A percentile compares a stretch with the other conserved stretches of the same genome.
phyloP scores from a whole-genome alignment of 768 basidiomycete species.

The Pisolithus marmoratus region DNA sequence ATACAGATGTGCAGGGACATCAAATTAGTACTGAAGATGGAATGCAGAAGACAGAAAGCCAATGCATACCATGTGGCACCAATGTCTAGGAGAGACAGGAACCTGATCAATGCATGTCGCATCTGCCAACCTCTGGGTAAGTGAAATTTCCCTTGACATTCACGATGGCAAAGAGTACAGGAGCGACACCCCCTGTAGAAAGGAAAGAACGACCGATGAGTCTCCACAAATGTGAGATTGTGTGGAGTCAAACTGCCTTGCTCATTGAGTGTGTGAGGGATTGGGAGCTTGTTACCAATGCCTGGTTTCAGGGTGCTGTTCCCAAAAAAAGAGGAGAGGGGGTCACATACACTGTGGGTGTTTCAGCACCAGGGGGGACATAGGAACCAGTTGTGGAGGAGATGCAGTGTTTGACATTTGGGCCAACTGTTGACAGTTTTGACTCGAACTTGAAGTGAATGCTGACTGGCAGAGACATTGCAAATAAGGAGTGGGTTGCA shows the following conservation, averaged over 20 bases:
- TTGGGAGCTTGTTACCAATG: too few relatives aligned
- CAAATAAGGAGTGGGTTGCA: conserved; percentile 13
- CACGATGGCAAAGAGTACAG: conserved; percentile 38
- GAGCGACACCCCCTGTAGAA: conserved; percentile 78
- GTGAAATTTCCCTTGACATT: conserved; percentile 57
- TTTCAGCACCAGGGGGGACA: conserved; percentile 67
- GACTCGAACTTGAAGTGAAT: too few relatives aligned
- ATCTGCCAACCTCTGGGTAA: too few relatives aligned
- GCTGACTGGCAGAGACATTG: conserved; percentile 49
- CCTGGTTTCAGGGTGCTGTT: too few relatives aligned
- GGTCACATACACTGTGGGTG: conserved; percentile 77
- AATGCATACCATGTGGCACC: conserved; percentile 69
- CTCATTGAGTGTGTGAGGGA: too few relatives aligned
- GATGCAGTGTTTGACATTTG: too few relatives aligned
- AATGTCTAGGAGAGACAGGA: too few relatives aligned
- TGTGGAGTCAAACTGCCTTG: too few relatives aligned
- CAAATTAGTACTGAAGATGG: conserved; percentile 2
- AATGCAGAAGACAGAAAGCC: not conserved
- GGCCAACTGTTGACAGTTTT: too few relatives aligned
- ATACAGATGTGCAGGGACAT: conserved; percentile 4
- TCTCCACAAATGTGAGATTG: conserved; percentile 25
- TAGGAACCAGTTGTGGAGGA: conserved; percentile 80
- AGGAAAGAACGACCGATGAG: conserved; percentile 20
- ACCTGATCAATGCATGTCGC: too few relatives aligned
- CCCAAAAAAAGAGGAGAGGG: too few relatives aligned